Conservation (phyloP, 2,329 filamentous ascomycete genomes). For the Aspergillus sp. region DNA sequence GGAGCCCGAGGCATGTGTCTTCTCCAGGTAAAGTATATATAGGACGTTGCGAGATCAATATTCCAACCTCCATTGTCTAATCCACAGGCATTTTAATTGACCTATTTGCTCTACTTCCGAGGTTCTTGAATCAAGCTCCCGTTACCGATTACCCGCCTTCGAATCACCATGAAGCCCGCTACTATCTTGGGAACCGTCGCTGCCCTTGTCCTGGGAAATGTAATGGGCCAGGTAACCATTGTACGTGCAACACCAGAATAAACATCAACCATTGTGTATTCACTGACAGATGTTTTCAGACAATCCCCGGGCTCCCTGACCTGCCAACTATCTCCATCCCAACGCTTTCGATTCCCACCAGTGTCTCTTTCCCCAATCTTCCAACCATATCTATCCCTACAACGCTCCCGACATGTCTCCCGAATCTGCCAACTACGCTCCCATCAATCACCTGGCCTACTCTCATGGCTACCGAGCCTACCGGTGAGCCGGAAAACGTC, state of each 20-base stretch:
- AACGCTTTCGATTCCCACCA: not conserved
- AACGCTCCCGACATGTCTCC: not conserved
- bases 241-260: not conserved
- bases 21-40: not conserved
- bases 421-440: not conserved
- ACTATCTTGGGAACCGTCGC: conserved; percentile 24
- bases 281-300: not conserved
- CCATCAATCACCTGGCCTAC: not conserved
- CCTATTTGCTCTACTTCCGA: not conserved
- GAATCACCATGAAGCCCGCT: conserved; percentile 28
- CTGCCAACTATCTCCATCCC: not conserved
- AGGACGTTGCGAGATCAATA: not conserved
- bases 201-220: conserved; percentile 23
- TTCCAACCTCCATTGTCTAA: not conserved
- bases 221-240: conserved; percentile 21
- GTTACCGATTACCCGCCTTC: not conserved
- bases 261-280: not conserved
- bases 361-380: not conserved
- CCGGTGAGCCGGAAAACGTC: not conserved
- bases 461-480: not conserved
- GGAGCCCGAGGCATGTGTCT: not conserved
- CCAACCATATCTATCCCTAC: not conserved
- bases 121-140: not conserved
- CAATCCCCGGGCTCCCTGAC: not conserved
- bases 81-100: not conserved